These are phyloP conservation scores for Rhodamnia rubescens DNA, from an alignment of 345 rosid species.

Conservation along the genomic window DNA sequence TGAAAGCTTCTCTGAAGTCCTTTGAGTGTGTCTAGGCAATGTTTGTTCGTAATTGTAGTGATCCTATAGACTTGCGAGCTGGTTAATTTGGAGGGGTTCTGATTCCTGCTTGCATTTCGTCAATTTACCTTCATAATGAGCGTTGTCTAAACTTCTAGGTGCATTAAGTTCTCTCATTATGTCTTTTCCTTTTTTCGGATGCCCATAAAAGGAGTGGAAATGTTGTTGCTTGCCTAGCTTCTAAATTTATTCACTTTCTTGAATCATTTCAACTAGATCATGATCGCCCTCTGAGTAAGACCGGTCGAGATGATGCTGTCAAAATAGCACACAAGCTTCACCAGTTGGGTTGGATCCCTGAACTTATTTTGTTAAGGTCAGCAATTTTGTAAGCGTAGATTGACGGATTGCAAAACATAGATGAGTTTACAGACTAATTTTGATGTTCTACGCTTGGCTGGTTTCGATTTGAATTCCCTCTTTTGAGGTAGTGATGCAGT, in stretches of 20 bases:
- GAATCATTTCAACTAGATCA: slow-evolving; percentile 33
- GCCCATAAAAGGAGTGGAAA: neutral
- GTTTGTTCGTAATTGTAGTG: neutral
- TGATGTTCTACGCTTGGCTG: neutral
- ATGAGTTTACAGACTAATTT: neutral
- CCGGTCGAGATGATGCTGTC: slow-evolving; percentile 57
- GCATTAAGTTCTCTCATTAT: neutral
- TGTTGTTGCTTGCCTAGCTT: neutral
- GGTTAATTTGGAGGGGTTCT: neutral
- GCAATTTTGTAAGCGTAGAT: neutral
- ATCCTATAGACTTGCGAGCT: neutral
- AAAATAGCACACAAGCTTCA: slow-evolving; percentile 55
- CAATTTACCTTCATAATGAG: neutral
- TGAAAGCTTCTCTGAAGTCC: neutral
- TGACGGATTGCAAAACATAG: neutral
- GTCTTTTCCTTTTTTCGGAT: neutral
- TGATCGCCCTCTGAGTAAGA: slow-evolving; percentile 74
- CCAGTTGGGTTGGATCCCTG: slow-evolving; percentile 79
- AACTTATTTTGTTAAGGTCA: slow-evolving; percentile 75
- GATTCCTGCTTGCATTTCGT: neutral
- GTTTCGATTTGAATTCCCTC: neutral
- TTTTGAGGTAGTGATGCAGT: slow-evolving; percentile 55
- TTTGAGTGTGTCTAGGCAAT: neutral
- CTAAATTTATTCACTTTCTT: neutral
- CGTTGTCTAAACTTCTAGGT: neutral